Conservation (phyloP, 2,329 filamentous ascomycete species). For the Fusarium hainanense region DNA sequence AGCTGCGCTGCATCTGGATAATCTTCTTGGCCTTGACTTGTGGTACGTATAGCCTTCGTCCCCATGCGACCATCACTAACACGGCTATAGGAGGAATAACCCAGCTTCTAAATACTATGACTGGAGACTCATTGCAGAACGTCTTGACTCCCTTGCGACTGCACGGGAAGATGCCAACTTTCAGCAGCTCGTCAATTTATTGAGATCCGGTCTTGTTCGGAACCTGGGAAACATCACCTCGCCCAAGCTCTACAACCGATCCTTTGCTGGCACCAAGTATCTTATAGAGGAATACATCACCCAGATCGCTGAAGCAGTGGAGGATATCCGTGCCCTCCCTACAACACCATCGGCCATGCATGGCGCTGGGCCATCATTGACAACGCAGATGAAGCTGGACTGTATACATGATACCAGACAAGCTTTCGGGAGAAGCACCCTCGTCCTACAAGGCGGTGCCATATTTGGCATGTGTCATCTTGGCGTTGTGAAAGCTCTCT, state of each 20-base stretch:
- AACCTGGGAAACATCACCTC: conserved; percentile 93
- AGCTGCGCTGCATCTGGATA: conserved; percentile 85
- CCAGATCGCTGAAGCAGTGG: conserved; percentile 82
- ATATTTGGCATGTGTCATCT: conserved; percentile 93
- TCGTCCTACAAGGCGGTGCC: conserved; percentile 89
- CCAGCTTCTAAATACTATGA: conserved; percentile 86
- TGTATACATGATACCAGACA: conserved; percentile 88
- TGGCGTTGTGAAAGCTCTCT: conserved; percentile 88
- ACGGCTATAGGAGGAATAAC: conserved; percentile 75
- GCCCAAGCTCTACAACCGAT: conserved; percentile 82
- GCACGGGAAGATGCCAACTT: conserved; percentile 79
- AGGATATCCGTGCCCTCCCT: conserved; percentile 77
- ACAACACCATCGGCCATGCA: conserved; percentile 59
- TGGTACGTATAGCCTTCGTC: conserved; percentile 64
- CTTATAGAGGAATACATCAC: conserved; percentile 92
- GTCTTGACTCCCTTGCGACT: conserved; percentile 75
- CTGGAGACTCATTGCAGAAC: conserved; percentile 83
- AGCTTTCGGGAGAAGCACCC: conserved; percentile 85
- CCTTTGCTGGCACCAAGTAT: conserved; percentile 88
- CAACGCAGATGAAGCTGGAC: conserved; percentile 83
- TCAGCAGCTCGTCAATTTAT: conserved; percentile 78
- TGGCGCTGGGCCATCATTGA: conserved; percentile 59
- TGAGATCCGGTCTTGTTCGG: conserved; percentile 81
- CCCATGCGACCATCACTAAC: conserved; percentile 20
- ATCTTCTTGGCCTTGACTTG: conserved; percentile 80